Evolutionary conservation across 148 eudicot genomes (phyloP).

Genomic region (Fagopyrum homotropicum): DNA sequence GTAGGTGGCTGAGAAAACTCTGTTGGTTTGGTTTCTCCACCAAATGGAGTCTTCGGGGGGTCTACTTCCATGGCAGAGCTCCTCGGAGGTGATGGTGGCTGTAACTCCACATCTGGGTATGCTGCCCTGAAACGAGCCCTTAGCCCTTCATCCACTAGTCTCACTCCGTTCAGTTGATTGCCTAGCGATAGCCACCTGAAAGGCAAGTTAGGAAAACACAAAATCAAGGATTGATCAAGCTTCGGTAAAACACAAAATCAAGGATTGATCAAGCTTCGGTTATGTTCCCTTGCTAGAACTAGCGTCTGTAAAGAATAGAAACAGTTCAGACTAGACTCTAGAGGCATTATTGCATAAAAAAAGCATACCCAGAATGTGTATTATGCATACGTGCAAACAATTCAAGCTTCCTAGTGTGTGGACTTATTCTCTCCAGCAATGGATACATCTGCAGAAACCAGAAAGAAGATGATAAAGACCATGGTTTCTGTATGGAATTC

Average conservation of each 20-base stretch:
- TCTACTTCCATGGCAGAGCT: slow-evolving; percentile 73
- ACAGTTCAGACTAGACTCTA: not conserved
- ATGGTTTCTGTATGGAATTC: not conserved
- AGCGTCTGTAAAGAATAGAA: not conserved
- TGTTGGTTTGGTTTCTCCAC: slow-evolving; percentile 37
- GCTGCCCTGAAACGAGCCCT: slow-evolving; percentile 96
- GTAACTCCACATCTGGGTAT: slow-evolving; percentile 87
- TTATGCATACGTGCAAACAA: slow-evolving; percentile 98
- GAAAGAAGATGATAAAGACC: not conserved
- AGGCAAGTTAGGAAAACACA: not conserved
- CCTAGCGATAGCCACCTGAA: slow-evolving; percentile 88
- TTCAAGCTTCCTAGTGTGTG: slow-evolving; percentile 89
- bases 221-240: not conserved
- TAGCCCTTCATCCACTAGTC: slow-evolving; percentile 81
- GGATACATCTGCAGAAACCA: slow-evolving; percentile 70
- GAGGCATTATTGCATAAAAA: not conserved
- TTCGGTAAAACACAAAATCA: no score
- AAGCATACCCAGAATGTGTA: slow-evolving; percentile 74
- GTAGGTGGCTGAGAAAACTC: slow-evolving; percentile 29
- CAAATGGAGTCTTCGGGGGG: slow-evolving; percentile 34
- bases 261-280: no score
- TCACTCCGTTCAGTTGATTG: slow-evolving; percentile 69
- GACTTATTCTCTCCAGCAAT: slow-evolving; percentile 91
- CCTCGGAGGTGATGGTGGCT: slow-evolving; percentile 89
- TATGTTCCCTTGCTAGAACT: no score